Evolutionary conservation across 441 rosid genomes (phyloP), one percentile per base, ranked within the genome.

Genomic region (Erodium texanum): DNA sequence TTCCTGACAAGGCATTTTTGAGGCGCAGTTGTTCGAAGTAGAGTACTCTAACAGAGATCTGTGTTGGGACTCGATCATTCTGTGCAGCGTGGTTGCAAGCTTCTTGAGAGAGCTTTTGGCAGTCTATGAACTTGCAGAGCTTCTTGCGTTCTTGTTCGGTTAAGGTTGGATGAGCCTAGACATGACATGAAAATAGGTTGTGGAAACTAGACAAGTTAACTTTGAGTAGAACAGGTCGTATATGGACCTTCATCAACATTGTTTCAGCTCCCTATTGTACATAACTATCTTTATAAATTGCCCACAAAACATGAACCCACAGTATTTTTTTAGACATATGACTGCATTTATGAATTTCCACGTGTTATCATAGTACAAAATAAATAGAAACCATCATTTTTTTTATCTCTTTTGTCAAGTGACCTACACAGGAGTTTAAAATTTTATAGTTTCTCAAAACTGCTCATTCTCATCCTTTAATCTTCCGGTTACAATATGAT

Each of bases 31-130:
- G 93, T 82, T 88, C 93, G 2, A 78, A 83, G 65, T 86, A 86
- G 38, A 88, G 85, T 22, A 86, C 86, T 22, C 79, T 68, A 15
- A 88, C 87, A 1, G 81, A 78, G 87, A 81, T 88, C 69, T 86
- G 90, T 43, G 81, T 76, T 0, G 93, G 93, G 24, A 86, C 82
- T 36, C 93, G 81, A 16, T 86, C 90, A n/a, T 88, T 88, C 67
- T 83, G 90, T 16, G 93, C 85, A 9, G 93, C 93, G 24, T 88
- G 93, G 69, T 81, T 84, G 78, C 86, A 69, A 12, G 93, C 93
- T 63, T 86, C 93, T 70, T 86, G 87, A 1, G 93, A 88, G 52
- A 86, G 81, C 64, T 88, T 88, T 73, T 88, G 81, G 74, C 93
- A 86, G 82, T 88, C 90, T 74, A 84, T 76, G 73, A 84, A 82